Percentiles rank a stretch among this genome's conserved stretches.
phyloP scores from a whole-genome alignment of 164 flowering plant genomes.

The Pachysandra terminalis region DNA sequence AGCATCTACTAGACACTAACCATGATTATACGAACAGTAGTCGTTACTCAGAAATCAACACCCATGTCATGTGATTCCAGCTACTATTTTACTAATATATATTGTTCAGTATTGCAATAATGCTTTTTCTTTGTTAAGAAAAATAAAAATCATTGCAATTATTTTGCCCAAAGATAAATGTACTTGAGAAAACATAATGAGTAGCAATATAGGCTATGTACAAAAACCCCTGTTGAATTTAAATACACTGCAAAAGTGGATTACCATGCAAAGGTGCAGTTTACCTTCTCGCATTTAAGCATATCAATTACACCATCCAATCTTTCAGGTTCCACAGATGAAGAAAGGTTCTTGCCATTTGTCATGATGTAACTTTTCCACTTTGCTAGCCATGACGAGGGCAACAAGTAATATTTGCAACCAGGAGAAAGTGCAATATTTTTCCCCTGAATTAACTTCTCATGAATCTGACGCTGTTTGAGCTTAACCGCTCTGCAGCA shows the following conservation, averaged over 20 bases:
- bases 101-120: too few species aligned
- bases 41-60: background rate
- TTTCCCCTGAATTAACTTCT: slow-evolving; percentile 71
- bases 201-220: background rate
- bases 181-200: too few species aligned
- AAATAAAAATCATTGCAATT: too few species aligned
- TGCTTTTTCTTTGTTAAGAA: too few species aligned
- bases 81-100: background rate
- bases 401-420: slow-evolving; percentile 73
- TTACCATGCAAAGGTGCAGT: slow-evolving; percentile 11
- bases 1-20: too few species aligned
- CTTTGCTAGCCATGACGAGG: slow-evolving; percentile 75
- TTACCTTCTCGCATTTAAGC: slow-evolving; percentile 71
- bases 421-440: slow-evolving; percentile 46
- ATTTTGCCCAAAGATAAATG: background rate
- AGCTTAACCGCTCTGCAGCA: slow-evolving; percentile 69
- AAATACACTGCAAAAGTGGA: background rate
- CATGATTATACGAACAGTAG: too few species aligned
- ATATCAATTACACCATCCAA: slow-evolving; percentile 48
- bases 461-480: slow-evolving; percentile 85
- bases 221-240: background rate
- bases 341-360: slow-evolving; percentile 58
- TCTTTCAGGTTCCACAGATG: slow-evolving; percentile 59
- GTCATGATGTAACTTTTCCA: slow-evolving; percentile 77
- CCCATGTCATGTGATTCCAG: background rate